Base-by-base conservation (phyloP, 805 yeast species). In the Candida morakotiae region DNA sequence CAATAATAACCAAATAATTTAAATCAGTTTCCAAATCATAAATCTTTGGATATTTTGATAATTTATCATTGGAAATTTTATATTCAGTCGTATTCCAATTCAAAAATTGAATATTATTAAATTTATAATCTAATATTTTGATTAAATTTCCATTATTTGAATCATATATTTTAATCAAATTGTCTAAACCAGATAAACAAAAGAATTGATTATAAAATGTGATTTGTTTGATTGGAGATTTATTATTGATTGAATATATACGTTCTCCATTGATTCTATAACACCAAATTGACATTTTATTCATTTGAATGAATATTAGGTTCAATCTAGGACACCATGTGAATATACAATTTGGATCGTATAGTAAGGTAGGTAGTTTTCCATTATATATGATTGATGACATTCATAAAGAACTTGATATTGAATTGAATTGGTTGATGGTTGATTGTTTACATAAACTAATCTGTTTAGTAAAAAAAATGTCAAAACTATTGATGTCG, bases 311-410 rank as follows among this genome's bases (percentile, higher is more conserved):
- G 5, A 78, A 72, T 23, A 81, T 44, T 22, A 77, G 62, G 43
- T 74, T 74, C 67, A 77, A 69, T 8, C 69, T 59, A 2, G 82
- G 81, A 48, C 79, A 75, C 68, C 73, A 69, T 28, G 62, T 58
- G 33, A 67, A 43, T 41, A 62, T 51, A 19, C 26, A 9, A 37
- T 57, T 60, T 1, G 70, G 70, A 41, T 67, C 71, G 10, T 60
- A 48, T 21, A 34, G 10, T 26, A 34, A 28, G 4, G 31, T n/a
- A 6, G 38, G 38, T 15, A 34, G 13, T 22, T 34, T 52, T 43
- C 22, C 62, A 28, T 34, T 34, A 22, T 27, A 34, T 13, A 34
- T n/a, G 11, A 26, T 21, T 5, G 38, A 21, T 8, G 21, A 19
- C 31, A 34, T 34, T 23, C 25, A 23, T 23, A 11, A 23, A 23